Evolutionary conservation across 2,329 filamentous ascomycete genomes (phyloP).

Genomic region (Colletotrichum endophyticum): DNA sequence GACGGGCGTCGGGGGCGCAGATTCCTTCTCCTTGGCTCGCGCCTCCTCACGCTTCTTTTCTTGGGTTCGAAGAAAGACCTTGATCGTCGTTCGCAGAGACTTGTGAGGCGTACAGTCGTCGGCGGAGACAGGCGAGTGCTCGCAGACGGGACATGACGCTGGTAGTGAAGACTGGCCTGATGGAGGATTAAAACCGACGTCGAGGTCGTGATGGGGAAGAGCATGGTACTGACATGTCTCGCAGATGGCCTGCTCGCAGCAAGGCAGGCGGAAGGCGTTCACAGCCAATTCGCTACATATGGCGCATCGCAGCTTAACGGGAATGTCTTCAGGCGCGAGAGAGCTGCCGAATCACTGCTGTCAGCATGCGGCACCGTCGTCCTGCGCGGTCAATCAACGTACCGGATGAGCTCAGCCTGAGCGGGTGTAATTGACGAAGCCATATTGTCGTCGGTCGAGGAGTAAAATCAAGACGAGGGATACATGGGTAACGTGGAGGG

Average conservation of each 20-base stretch:
- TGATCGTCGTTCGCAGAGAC: slow-evolving; percentile 87
- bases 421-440: slow-evolving; percentile 46
- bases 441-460: slow-evolving; percentile 22
- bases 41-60: slow-evolving; percentile 84
- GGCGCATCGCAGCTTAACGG: slow-evolving; percentile 94
- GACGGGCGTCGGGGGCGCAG: slow-evolving; percentile 43
- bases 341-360: slow-evolving; percentile 56
- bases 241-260: slow-evolving; percentile 95
- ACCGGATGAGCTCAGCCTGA: slow-evolving; percentile 66
- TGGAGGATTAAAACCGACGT: slow-evolving; percentile 12
- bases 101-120: slow-evolving; percentile 91
- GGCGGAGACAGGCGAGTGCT: slow-evolving; percentile 85
- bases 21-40: slow-evolving; percentile 55
- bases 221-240: slow-evolving; percentile 73
- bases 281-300: slow-evolving; percentile 90
- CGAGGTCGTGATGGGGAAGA: neutral
- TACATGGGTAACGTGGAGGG: slow-evolving; percentile 18
- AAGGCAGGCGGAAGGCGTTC: slow-evolving; percentile 89
- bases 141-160: slow-evolving; percentile 88
- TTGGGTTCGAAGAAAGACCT: slow-evolving; percentile 87
- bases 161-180: slow-evolving; percentile 78
- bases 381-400: slow-evolving; percentile 20
- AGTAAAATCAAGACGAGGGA: slow-evolving; percentile 14
- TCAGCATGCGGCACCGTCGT: neutral
- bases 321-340: slow-evolving; percentile 81